These are phyloP conservation scores for Fusarium sarcochroum DNA, from an alignment of 2,329 filamentous ascomycete genomes.

Conservation along the genomic window DNA sequence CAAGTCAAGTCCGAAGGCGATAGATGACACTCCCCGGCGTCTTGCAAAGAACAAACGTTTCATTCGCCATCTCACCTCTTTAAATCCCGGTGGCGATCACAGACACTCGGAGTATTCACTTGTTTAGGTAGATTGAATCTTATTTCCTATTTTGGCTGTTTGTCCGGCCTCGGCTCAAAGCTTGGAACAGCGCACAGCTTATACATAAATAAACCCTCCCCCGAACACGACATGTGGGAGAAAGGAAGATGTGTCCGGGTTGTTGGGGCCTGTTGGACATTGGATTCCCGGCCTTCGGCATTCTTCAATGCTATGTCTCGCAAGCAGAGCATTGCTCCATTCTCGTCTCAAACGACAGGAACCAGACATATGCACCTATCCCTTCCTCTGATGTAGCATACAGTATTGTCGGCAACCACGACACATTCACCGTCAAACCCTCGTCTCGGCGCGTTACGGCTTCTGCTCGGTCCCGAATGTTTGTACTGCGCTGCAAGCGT, in stretches of 20 bases:
- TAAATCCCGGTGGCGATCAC: slow-evolving; percentile 25
- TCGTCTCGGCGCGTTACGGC: slow-evolving; percentile 7
- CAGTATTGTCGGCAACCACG: slow-evolving; percentile 5
- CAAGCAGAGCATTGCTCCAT: slow-evolving; percentile 1
- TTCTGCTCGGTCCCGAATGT: slow-evolving; percentile 17
- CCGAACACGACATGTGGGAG: slow-evolving; percentile 28
- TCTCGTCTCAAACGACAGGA: slow-evolving; percentile 5
- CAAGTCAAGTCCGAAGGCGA: slow-evolving; percentile 3
- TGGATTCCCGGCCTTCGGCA: background rate
- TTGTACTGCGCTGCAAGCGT: slow-evolving; percentile 20
- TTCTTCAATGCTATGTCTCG: slow-evolving; percentile 6
- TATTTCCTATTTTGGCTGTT: slow-evolving; percentile 29
- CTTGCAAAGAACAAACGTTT: slow-evolving; percentile 1
- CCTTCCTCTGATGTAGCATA: slow-evolving; percentile 11
- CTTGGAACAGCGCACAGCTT: slow-evolving; percentile 29
- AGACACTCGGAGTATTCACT: slow-evolving; percentile 19
- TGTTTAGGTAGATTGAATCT: slow-evolving; percentile 26
- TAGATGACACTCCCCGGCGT: slow-evolving; percentile 1
- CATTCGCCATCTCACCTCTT: slow-evolving; percentile 17
- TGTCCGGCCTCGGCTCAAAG: slow-evolving; percentile 18
- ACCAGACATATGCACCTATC: slow-evolving; percentile 8
- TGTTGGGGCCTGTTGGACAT: slow-evolving; percentile 2
- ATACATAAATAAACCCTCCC: slow-evolving; percentile 40
- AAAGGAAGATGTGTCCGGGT: slow-evolving; percentile 19
- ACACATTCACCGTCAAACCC: background rate